Percentiles rank a stretch among this genome's conserved stretches.
phyloP scores from a whole-genome alignment of 805 yeast genomes.

The Metschnikowia henanensis region DNA sequence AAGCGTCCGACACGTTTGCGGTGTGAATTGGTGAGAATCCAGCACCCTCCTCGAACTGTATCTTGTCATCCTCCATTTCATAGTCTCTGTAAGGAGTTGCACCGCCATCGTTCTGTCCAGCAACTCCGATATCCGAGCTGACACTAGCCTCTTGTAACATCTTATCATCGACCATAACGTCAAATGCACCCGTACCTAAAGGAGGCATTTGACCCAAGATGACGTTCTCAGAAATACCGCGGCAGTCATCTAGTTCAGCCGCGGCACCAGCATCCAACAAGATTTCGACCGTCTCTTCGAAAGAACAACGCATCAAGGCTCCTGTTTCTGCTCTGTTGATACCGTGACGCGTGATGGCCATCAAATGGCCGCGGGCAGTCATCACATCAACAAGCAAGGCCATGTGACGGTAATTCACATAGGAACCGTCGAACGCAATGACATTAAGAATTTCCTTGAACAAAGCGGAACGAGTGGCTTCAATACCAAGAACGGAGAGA shows the following conservation, averaged over 20 bases:
- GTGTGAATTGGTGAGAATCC: constrained; percentile 95
- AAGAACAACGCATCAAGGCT: constrained; percentile 98
- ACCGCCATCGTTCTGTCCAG: constrained; percentile 60
- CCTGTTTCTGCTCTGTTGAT: constrained; percentile 98
- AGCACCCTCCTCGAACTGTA: constrained; percentile 65
- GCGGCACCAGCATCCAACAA: constrained; percentile 97
- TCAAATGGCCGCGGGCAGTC: constrained; percentile 97
- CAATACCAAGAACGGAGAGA: constrained; percentile 94
- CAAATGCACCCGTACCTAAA: constrained; percentile 97
- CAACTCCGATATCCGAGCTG: constrained; percentile 35
- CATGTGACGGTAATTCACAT: constrained; percentile 98
- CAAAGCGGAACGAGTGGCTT: constrained; percentile 94
- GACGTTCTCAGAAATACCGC: constrained; percentile 97
- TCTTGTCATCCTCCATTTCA: constrained; percentile 59
- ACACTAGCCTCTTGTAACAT: constrained; percentile 64
- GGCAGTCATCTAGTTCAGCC: constrained; percentile 97
- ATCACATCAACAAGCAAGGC: constrained; percentile 96
- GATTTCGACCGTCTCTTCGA: constrained; percentile 98
- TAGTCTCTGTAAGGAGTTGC: constrained; percentile 88
- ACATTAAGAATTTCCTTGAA: constrained; percentile 95
- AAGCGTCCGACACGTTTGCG: constrained; percentile 70
- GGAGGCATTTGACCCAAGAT: constrained; percentile 99
- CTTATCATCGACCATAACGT: constrained; percentile 90
- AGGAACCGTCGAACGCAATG: constrained; percentile 99
- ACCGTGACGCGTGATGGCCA: constrained; percentile 99